Evolutionary conservation across 1,284 basidiomycete species (phyloP), one percentile per base, ranked within the genome.

Genomic region (Tilletia indica): DNA sequence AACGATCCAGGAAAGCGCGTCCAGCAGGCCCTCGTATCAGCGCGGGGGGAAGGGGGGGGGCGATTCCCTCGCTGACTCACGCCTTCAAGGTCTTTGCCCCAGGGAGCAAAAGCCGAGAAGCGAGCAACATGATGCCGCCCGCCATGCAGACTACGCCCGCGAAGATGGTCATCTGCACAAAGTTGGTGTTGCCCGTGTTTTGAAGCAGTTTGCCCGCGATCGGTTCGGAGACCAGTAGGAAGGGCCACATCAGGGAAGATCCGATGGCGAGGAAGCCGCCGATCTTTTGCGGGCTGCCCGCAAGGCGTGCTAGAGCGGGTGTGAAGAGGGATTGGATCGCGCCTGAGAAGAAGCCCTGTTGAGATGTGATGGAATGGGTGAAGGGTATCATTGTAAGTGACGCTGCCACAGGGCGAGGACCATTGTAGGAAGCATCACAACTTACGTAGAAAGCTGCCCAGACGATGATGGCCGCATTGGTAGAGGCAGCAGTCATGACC

Each of bases 331-430:
- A 67, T 49, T 67, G 66, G n/a, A 67, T 38, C 12, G 66, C 19
- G 11, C 66, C 66, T 21, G 45, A 48, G 66, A 67, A 67, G 66
- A 67, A 67, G 66, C 66, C 66, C 61, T 64, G 61, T 31, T 31
- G 25, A 31, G 25, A 31, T 31, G 25, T 31, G 25, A 31, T 48
- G 47, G 47, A 31, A 31, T 31, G 25, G 25, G 25, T 31, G 25
- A 31, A 31, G 25, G 25, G 25, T 31, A 31, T 31, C 25, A 31
- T 31, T 31, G 25, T 31, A 31, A 31, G 25, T 31, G 25, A 31
- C 25, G 25, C 25, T 31, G 25, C 25, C 25, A 3, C 12, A 42
- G 61, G 36, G 34, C 3, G 61, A 38, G 39, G 61, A 42, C 3
- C 3, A 16, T 38, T 31, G 25, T 31, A 31, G 25, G 25, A 31